Percentiles rank a stretch among this genome's conserved stretches.
phyloP scores from a whole-genome alignment of 495 filamentous ascomycete species.

The Neurospora africana region DNA sequence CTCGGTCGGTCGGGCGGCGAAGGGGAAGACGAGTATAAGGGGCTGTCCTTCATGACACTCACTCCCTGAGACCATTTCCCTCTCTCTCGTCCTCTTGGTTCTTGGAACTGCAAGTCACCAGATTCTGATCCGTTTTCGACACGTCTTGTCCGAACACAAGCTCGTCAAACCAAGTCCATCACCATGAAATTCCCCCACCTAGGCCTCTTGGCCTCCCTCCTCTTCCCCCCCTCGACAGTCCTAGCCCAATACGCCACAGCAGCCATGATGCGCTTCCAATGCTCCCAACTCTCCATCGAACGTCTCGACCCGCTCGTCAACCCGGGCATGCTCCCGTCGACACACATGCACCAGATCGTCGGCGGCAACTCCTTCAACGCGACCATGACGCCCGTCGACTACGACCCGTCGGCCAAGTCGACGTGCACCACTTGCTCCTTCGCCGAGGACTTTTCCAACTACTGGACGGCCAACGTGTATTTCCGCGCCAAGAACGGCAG shows the following conservation, averaged over 20 bases:
- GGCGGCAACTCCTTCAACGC: slow-evolving; percentile 35
- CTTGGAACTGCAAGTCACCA: neutral
- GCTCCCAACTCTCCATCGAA: slow-evolving; percentile 34
- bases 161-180: slow-evolving; percentile 6
- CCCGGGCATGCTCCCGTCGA: slow-evolving; percentile 26
- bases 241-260: slow-evolving; percentile 22
- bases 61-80: neutral
- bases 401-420: slow-evolving; percentile 26
- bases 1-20: neutral
- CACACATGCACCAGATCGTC: slow-evolving; percentile 34
- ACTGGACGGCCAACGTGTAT: slow-evolving; percentile 37
- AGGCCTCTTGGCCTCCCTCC: slow-evolving; percentile 18
- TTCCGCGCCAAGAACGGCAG: slow-evolving; percentile 36
- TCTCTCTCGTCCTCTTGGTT: neutral
- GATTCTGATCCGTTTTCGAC: neutral
- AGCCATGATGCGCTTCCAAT: slow-evolving; percentile 38
- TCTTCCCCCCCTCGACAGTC: slow-evolving; percentile 13
- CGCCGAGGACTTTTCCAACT: slow-evolving; percentile 34
- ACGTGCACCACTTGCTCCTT: slow-evolving; percentile 33
- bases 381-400: slow-evolving; percentile 23
- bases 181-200: slow-evolving; percentile 18
- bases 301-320: slow-evolving; percentile 34
- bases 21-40: neutral
- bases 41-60: neutral
- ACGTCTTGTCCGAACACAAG: neutral